Evolutionary conservation across 371 early-diverging fungal species (phyloP).

Genomic region (Mucor circinelloides): DNA sequence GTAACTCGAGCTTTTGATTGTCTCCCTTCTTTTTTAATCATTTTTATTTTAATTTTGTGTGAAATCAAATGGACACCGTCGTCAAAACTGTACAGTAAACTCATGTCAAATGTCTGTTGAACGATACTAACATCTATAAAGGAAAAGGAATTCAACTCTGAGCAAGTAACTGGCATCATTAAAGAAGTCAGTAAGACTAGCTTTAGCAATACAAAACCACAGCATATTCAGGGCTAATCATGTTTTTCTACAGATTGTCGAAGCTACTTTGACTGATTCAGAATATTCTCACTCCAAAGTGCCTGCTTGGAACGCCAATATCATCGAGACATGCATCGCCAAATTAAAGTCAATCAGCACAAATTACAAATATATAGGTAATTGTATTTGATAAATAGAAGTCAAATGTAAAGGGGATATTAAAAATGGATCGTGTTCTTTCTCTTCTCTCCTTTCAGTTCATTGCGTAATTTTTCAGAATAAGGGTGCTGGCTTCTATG

Average conservation of each 20-base stretch:
- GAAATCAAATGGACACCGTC: background rate
- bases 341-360: constrained; percentile 65
- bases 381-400: background rate
- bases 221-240: background rate
- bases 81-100: background rate
- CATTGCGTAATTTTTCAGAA: constrained; percentile 79
- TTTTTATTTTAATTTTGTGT: background rate
- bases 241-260: constrained; percentile 51
- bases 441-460: constrained; percentile 23
- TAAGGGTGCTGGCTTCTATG: constrained; percentile 77
- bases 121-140: background rate
- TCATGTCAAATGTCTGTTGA: background rate
- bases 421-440: background rate
- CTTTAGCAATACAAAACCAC: background rate
- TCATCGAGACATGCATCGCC: constrained; percentile 68
- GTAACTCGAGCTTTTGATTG: background rate
- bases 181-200: constrained; percentile 32
- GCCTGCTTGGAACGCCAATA: constrained; percentile 67
- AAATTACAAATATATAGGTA: constrained; percentile 78
- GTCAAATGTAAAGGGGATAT: background rate
- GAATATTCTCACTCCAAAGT: constrained; percentile 74
- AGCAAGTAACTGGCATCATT: constrained; percentile 27
- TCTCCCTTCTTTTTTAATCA: background rate
- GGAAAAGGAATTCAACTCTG: constrained; percentile 29
- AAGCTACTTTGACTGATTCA: constrained; percentile 61